Conservation (phyloP, 2,329 filamentous ascomycete species). For the Xylariaceae sp. region DNA sequence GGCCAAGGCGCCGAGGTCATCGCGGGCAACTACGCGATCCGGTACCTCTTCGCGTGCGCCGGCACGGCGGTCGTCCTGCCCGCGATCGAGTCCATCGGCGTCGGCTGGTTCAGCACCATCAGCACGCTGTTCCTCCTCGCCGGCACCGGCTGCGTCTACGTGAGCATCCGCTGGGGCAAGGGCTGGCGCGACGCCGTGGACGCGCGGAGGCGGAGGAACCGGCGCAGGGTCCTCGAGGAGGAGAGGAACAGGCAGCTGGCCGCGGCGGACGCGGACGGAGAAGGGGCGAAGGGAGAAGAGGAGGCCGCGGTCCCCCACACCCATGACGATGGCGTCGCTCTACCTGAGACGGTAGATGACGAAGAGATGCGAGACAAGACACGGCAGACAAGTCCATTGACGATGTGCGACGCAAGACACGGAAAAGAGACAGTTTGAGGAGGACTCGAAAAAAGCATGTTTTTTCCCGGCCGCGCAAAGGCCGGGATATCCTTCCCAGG, state of each 20-base stretch:
- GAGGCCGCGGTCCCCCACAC: background rate
- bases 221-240: constrained; percentile 8
- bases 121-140: constrained; percentile 32
- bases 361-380: too few relatives aligned
- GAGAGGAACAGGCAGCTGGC: constrained; percentile 10
- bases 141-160: constrained; percentile 32
- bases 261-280: constrained; percentile 2
- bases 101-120: constrained; percentile 75
- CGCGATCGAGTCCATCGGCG: constrained; percentile 67
- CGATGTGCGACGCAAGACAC: too few relatives aligned
- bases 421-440: too few relatives aligned
- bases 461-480: too few relatives aligned
- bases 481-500: too few relatives aligned
- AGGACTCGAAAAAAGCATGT: too few relatives aligned
- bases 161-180: constrained; percentile 36
- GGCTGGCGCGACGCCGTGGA: constrained; percentile 35
- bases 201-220: constrained; percentile 18
- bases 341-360: too few relatives aligned
- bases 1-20: constrained; percentile 66
- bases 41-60: constrained; percentile 70
- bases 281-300: background rate
- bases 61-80: constrained; percentile 71
- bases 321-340: too few relatives aligned
- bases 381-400: too few relatives aligned
- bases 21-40: constrained; percentile 73